phyloP scores from a whole-genome alignment of 495 filamentous ascomycete species.

The Chaetomidium leptoderma region DNA sequence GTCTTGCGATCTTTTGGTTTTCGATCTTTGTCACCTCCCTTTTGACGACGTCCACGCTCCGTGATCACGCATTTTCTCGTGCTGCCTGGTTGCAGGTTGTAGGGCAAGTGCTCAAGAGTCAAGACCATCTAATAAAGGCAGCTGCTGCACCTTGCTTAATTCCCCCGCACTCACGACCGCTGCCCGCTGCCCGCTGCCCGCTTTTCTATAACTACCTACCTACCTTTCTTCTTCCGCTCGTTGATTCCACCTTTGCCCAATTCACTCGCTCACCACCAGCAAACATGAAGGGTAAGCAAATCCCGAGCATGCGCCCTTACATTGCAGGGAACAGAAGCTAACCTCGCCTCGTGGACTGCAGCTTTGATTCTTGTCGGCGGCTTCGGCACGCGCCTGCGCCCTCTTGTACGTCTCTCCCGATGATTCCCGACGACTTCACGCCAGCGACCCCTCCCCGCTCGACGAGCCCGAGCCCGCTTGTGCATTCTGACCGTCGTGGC shows the following conservation, averaged over 20 bases:
- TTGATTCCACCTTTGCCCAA: constrained; percentile 20
- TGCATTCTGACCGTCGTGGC: constrained; percentile 8
- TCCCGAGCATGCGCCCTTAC: not conserved
- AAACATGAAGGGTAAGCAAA: constrained; percentile 51
- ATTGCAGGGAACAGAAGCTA: constrained; percentile 21
- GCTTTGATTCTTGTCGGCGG: constrained; percentile 99
- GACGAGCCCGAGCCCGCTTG: not conserved
- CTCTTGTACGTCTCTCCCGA: constrained; percentile 67
- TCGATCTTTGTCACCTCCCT: constrained; percentile 9
- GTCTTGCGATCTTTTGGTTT: constrained; percentile 1
- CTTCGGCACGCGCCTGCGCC: constrained; percentile 96
- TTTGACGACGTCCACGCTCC: not conserved
- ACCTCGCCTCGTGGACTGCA: constrained; percentile 39
- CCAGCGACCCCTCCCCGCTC: constrained; percentile 3
- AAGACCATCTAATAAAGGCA: no score
- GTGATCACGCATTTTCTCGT: constrained; percentile 10
- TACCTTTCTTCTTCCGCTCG: constrained; percentile 35
- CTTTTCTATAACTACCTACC: not conserved
- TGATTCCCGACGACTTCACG: constrained; percentile 11
- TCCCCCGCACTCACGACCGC: constrained; percentile 2
- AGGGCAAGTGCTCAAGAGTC: no score
- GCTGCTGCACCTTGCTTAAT: not conserved
- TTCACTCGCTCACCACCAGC: constrained; percentile 21
- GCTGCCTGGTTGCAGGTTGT: no score
- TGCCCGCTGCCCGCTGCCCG: no score